Percentiles rank a stretch among this genome's conserved stretches.
phyloP scores from a whole-genome alignment of 108 stramenopile genomes.

The Cyclotella choctawhatcheeana region DNA sequence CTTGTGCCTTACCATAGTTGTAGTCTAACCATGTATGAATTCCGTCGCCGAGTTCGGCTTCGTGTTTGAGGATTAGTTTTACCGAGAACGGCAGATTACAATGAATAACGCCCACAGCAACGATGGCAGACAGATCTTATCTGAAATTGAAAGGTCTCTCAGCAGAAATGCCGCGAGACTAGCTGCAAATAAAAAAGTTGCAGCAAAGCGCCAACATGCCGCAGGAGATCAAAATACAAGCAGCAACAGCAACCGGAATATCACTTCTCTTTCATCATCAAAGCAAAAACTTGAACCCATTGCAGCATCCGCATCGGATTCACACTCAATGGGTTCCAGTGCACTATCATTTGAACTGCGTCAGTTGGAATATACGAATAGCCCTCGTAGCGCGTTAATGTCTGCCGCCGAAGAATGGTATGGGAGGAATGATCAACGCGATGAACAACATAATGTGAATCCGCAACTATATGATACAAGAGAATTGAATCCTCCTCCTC shows the following conservation, averaged over 20 bases:
- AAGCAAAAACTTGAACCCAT: not conserved
- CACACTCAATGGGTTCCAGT: not conserved
- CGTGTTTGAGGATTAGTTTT: no score
- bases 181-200: not conserved
- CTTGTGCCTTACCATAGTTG: no score
- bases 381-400: not conserved
- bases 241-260: not conserved
- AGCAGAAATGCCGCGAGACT: not conserved
- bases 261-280: not conserved
- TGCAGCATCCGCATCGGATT: not conserved
- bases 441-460: not conserved
- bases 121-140: not conserved
- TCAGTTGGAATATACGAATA: not conserved
- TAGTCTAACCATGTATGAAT: no score
- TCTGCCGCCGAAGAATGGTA: conserved; percentile 5
- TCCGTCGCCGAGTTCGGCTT: no score
- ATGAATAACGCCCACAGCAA: not conserved
- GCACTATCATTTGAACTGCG: conserved; percentile 7
- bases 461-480: not conserved
- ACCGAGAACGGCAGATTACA: no score
- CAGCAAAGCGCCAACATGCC: not conserved
- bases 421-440: not conserved
- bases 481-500: not conserved
- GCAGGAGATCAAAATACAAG: not conserved
- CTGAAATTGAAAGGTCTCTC: not conserved